Evolutionary conservation across 106 monocot species (phyloP).

Genomic region (Dendrobium huoshanense): DNA sequence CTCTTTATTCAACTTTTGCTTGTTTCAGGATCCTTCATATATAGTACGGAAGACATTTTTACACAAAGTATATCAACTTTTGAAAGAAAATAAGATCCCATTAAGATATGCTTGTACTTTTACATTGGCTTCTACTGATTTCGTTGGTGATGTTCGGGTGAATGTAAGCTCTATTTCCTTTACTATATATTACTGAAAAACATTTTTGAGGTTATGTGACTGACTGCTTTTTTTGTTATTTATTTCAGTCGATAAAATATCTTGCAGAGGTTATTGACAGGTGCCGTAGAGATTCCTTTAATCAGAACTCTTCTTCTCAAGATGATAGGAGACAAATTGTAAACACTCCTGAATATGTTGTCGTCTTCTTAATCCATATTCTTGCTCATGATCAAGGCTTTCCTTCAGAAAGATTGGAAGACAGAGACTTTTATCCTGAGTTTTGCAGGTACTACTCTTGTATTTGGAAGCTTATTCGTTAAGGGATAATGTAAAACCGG

Average conservation of each 20-base stretch:
- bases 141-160: slow-evolving; percentile 35
- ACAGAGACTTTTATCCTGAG: slow-evolving; percentile 43
- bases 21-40: slow-evolving; percentile 55
- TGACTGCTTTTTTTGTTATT: slow-evolving; percentile 8
- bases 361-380: slow-evolving; percentile 72
- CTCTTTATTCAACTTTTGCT: neutral
- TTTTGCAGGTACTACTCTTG: slow-evolving; percentile 53
- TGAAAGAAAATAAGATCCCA: slow-evolving; percentile 48
- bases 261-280: slow-evolving; percentile 55
- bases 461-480: neutral
- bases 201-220: slow-evolving; percentile 3
- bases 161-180: slow-evolving; percentile 38
- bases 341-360: slow-evolving; percentile 59
- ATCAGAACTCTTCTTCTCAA: slow-evolving; percentile 9
- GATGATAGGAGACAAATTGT: slow-evolving; percentile 28
- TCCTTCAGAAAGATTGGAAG: slow-evolving; percentile 36
- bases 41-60: slow-evolving; percentile 48
- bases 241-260: slow-evolving; percentile 33
- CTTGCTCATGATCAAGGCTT: slow-evolving; percentile 66
- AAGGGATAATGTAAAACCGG: neutral
- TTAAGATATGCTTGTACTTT: slow-evolving; percentile 73
- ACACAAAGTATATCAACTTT: slow-evolving; percentile 50
- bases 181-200: neutral
- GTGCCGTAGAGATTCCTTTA: slow-evolving; percentile 9
- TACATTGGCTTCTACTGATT: slow-evolving; percentile 55